These are phyloP conservation scores for Beauveria brongniartii DNA, from an alignment of 2,329 filamentous ascomycete species.

Conservation along the genomic window DNA sequence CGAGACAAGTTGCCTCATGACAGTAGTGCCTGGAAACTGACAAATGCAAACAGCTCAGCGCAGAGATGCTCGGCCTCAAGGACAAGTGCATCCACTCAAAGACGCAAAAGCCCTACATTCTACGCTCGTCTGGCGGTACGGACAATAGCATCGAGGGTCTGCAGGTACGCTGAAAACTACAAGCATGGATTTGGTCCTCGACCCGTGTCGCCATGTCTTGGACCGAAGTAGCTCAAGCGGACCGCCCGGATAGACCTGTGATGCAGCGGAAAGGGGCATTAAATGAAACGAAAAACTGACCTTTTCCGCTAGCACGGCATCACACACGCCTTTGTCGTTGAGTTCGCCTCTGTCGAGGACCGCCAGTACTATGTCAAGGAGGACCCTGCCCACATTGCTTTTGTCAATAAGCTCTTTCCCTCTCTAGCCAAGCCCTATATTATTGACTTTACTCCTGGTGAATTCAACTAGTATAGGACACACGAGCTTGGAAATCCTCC, in stretches of 20 bases:
- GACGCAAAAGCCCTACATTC: slow-evolving; percentile 52
- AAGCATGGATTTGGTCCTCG: too few species aligned
- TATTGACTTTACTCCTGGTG: slow-evolving; percentile 48
- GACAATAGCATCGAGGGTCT: slow-evolving; percentile 54
- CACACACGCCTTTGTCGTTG: slow-evolving; percentile 60
- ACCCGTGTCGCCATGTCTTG: too few species aligned
- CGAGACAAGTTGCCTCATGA: slow-evolving; percentile 15
- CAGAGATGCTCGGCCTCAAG: slow-evolving; percentile 38
- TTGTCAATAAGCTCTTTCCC: slow-evolving; percentile 40
- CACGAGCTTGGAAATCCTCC: neutral
- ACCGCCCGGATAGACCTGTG: neutral
- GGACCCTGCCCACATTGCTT: slow-evolving; percentile 56
- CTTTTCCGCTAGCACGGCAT: slow-evolving; percentile 41
- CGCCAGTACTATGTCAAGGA: slow-evolving; percentile 58
- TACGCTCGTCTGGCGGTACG: slow-evolving; percentile 46
- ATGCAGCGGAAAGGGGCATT: neutral
- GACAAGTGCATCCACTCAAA: slow-evolving; percentile 54
- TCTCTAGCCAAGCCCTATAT: slow-evolving; percentile 45
- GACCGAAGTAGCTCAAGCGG: neutral
- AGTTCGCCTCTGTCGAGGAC: slow-evolving; percentile 57
- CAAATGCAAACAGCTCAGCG: slow-evolving; percentile 18
- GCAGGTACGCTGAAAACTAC: slow-evolving; percentile 35
- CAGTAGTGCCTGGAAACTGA: neutral
- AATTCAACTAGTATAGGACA: slow-evolving; percentile 25
- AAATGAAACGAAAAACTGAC: neutral